A percentile compares a stretch with the other conserved stretches of the same genome.
Evolutionary conservation across 1,284 basidiomycete genomes (phyloP).

Genomic region (Ustilago shanxiensis): DNA sequence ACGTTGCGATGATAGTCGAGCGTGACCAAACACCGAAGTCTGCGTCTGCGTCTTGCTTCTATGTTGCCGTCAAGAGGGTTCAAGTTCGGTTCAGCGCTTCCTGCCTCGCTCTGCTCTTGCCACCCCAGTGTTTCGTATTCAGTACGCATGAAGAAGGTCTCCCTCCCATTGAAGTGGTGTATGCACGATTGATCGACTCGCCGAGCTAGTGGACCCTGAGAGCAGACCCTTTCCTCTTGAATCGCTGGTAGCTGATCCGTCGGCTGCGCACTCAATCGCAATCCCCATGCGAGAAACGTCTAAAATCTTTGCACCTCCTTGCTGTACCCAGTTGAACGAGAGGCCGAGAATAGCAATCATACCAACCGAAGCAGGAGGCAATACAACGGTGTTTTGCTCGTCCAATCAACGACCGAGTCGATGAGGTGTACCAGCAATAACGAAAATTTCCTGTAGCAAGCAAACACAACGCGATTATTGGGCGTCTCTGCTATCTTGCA

Average conservation of each 20-base stretch:
- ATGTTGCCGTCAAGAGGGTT: neutral
- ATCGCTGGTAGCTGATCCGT: neutral
- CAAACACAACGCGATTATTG: slow-evolving; percentile 1
- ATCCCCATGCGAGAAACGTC: neutral
- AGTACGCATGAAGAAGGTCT: too few species aligned
- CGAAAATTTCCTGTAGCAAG: neutral
- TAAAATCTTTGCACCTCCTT: neutral
- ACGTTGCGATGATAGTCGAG: neutral
- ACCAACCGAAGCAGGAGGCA: neutral
- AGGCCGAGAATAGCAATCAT: neutral
- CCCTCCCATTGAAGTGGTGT: neutral
- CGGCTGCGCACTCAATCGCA: neutral
- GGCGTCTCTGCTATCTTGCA: slow-evolving; percentile 1
- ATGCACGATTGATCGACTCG: neutral
- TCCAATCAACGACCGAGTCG: neutral
- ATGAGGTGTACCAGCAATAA: neutral
- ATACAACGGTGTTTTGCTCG: neutral
- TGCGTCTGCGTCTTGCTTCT: neutral
- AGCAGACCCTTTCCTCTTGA: neutral
- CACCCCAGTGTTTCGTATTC: neutral
- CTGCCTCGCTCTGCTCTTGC: neutral
- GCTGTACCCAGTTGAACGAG: neutral
- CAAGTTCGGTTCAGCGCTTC: neutral
- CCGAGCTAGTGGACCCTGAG: neutral
- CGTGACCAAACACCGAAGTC: slow-evolving; percentile 1